Evolutionary conservation across 257 asterid species (phyloP), one percentile per base, ranked within the genome.

Genomic region (Cruciata laevipes): DNA sequence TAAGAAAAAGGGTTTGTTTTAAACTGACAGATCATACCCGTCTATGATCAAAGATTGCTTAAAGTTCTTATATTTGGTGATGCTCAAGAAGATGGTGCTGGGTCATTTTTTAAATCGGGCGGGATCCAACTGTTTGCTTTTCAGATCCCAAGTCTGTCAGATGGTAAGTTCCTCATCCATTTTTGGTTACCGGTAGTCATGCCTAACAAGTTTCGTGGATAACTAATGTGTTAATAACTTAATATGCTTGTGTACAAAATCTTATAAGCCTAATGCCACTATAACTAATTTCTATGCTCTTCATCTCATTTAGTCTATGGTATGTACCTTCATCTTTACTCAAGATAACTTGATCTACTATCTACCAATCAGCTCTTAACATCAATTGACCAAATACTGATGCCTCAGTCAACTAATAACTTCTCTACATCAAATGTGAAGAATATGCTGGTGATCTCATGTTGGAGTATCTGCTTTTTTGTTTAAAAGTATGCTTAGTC

Each of bases 31-130:
- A 27, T 77, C 79, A 69, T 71, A 73, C 64, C 57, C 77, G 62
- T 64, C 90, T 76, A 59, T 85, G 52, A 70, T 70, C 20, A 92
- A 85, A 60, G 92, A 90, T 58, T 93, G 94, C 85, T 88, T 58
- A n/a, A 96, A 90, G 65, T 78, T 88, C 78, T 77, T 90, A 23
- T 77, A 75, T 83, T 74, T 86, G 82, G 95, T 90, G 67, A 70
- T 58, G 88, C 88, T 49, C 85, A 80, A 69, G 88, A 81, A 72
- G 85, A 76, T 73, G 90, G 94, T 62, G 77, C 77, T 47, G 51
- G 14, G 61, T 76, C 81, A n/a, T 75, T 89, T 49, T 86, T 70
- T 78, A 69, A 77, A 72, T 80, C 88, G 5, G 18, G 51, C 11
- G 51, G 51, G 51, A 42, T 38, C 66, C 73, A 73, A 52, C 81